Base-by-base conservation (phyloP, 2,329 filamentous ascomycete species). In the Alternaria novae-zelandiae region DNA sequence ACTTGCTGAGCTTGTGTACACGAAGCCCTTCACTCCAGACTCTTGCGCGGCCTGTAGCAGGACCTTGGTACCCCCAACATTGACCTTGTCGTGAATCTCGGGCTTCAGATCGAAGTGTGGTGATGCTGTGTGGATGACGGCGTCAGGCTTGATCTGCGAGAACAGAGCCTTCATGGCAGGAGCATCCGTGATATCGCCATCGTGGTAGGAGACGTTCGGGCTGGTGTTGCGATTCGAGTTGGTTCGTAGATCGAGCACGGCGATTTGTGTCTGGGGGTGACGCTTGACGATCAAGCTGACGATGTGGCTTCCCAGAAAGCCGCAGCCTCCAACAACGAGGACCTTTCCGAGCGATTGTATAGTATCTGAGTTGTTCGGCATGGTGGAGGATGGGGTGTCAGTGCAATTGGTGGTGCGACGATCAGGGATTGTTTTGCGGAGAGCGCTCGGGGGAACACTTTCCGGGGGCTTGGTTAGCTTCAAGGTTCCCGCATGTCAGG, bases 1-100 rank as follows among this genome's bases (percentile, higher is more conserved):
- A 45, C 83, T 84, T 6, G 84, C 83, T 23, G 80, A 83, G 70
- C 83, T 85, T 17, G 85, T 86, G 71, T 85, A 85, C 15, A 87
- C 82, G 63, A 87, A 85, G 3, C 82, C 84, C 74, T 84, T 85
- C 45, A 85, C 83, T 3, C 82, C 82, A 4, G 80, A 76, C 68
- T 84, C 80, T 67, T 83, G 80, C 30, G 84, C 81, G 13, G 79
- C 83, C 62, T 82, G 74, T 23, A 86, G 70, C 54, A 87, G 72
- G 54, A 75, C 83, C 72, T 83, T 81, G 17, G 84, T 86, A 5
- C 85, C 85, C 17, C 82, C 79, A 15, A 86, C 80, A 59, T 86
- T 86, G 69, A 86, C 83, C 69, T 81, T 83, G 70, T 83, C 81
- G 71, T 83, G 82, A 55, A 84, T 73, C 66, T 81, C 81, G 28